phyloP scores from a whole-genome alignment of 1,284 basidiomycete genomes.

The Sparassis latifolia region DNA sequence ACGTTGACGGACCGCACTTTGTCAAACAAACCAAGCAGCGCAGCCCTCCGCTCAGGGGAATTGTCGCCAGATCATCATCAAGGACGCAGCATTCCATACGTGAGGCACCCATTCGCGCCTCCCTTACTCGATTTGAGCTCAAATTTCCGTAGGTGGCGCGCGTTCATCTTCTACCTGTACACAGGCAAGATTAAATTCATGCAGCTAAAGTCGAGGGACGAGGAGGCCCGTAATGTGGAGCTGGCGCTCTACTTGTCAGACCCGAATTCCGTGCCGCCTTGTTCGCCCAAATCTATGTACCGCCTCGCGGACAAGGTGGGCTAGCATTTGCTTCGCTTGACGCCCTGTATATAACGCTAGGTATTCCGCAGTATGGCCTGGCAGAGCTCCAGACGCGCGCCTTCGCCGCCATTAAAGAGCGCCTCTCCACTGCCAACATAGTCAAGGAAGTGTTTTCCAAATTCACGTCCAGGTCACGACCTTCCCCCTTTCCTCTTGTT shows the following conservation, averaged over 20 bases:
- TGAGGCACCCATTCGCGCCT: constrained; percentile 4
- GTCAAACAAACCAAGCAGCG: too few species aligned
- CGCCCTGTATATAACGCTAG: not conserved
- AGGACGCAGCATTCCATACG: constrained; percentile 17
- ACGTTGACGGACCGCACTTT: too few species aligned
- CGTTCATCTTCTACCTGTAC: constrained; percentile 20
- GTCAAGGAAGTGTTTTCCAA: constrained; percentile 16
- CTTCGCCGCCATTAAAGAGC: constrained; percentile 8
- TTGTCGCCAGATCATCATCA: constrained; percentile 14
- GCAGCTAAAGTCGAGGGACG: constrained; percentile 12
- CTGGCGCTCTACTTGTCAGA: constrained; percentile 2
- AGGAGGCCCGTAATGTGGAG: constrained; percentile 3
- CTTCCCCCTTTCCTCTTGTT: not conserved
- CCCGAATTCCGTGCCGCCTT: constrained; percentile 10
- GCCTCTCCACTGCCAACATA: constrained; percentile 12
- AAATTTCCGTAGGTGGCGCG: constrained; percentile 10
- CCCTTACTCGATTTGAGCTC: not conserved
- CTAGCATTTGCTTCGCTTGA: not conserved
- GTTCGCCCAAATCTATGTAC: constrained; percentile 23
- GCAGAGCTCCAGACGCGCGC: constrained; percentile 11
- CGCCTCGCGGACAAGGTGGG: constrained; percentile 19
- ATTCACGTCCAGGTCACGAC: constrained; percentile 14
- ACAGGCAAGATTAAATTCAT: constrained; percentile 18
- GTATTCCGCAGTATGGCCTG: constrained; percentile 7
- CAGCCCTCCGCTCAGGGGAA: not conserved